A percentile compares a stretch with the other conserved stretches of the same genome.
phyloP scores from a whole-genome alignment of 768 basidiomycete genomes.

The Trametes elegans region DNA sequence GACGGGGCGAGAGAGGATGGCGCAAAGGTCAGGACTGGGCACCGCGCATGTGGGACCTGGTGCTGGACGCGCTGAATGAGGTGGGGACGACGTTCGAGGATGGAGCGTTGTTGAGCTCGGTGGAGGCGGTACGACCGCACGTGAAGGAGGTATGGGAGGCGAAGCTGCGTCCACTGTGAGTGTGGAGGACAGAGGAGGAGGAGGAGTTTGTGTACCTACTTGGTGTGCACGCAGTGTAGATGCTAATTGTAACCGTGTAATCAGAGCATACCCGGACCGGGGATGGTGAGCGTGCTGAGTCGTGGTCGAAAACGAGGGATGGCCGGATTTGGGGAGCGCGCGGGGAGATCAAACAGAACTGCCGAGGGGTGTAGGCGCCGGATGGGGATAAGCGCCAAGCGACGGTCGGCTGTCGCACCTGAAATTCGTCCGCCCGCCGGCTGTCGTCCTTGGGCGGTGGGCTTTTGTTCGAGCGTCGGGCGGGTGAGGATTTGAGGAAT shows the following conservation, averaged over 20 bases:
- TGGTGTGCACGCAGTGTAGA: background rate
- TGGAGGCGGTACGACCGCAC: conserved; percentile 47
- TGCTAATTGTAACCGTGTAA: too few relatives aligned
- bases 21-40: conserved; percentile 78
- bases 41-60: conserved; percentile 61
- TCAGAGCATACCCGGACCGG: too few relatives aligned
- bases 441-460: background rate
- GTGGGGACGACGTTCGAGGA: conserved; percentile 57
- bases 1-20: conserved; percentile 47
- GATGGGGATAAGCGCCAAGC: background rate
- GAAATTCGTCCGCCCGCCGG: background rate
- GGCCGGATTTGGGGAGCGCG: background rate
- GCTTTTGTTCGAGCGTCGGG: background rate
- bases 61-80: conserved; percentile 42
- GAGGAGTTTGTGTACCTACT: background rate
- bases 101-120: conserved; percentile 47
- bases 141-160: conserved; percentile 46
- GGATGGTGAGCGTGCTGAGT: background rate
- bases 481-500: background rate
- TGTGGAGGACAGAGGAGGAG: conserved; percentile 5
- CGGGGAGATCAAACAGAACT: background rate
- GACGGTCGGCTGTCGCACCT: conserved; percentile 8
- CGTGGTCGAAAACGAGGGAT: background rate
- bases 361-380: conserved; percentile 5
- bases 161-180: conserved; percentile 43